phyloP scores from a whole-genome alignment of 163 green algal species.

The Volvox carteri region DNA sequence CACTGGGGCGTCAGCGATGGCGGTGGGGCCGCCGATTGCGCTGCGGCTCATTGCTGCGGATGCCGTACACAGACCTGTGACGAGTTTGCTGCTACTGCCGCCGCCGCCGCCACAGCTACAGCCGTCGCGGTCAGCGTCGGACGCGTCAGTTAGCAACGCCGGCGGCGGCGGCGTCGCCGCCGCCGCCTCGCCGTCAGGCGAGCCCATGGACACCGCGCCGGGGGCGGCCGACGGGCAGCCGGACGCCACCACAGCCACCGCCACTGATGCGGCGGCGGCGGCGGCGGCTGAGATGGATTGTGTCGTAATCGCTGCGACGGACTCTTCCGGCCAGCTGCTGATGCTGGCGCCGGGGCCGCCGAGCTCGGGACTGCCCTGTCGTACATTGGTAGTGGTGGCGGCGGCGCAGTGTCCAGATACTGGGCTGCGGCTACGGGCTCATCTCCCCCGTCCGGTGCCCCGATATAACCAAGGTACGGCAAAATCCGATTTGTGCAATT shows the following conservation, averaged over 20 bases:
- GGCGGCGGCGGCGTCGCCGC: background rate
- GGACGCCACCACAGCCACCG: background rate
- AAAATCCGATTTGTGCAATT: background rate
- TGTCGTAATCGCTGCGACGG: slow-evolving; percentile 4
- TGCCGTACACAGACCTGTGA: background rate
- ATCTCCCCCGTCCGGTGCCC: background rate
- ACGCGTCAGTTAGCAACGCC: background rate
- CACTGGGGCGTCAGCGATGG: background rate
- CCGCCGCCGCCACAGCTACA: background rate
- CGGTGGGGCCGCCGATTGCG: background rate
- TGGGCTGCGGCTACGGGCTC: slow-evolving; percentile 23
- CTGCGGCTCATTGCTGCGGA: slow-evolving; percentile 37
- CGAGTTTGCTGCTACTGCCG: slow-evolving; percentile 46
- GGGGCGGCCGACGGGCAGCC: background rate
- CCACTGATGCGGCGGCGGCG: background rate
- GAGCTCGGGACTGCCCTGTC: background rate
- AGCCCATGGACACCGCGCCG: slow-evolving; percentile 18
- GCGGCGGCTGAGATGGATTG: background rate
- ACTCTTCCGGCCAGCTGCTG: background rate
- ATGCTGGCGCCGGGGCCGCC: slow-evolving; percentile 28
- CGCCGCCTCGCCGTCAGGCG: background rate
- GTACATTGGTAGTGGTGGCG: slow-evolving; percentile 12
- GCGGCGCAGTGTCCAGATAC: background rate
- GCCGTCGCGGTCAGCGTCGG: background rate
- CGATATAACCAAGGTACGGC: slow-evolving; percentile 27